Evolutionary conservation across 768 basidiomycete genomes (phyloP).

Genomic region (Lentinula aciculospora): DNA sequence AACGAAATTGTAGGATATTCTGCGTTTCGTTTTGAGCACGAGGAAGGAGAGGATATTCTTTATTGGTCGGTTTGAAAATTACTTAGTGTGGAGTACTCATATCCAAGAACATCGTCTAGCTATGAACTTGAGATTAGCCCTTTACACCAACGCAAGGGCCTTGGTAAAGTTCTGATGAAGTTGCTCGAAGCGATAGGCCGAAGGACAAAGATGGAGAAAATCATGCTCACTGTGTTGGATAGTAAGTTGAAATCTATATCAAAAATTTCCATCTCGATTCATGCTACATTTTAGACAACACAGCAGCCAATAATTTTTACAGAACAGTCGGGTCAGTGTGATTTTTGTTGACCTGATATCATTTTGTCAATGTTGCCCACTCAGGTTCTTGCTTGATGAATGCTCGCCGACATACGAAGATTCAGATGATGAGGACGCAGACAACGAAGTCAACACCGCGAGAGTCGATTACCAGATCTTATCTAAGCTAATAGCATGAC

Average conservation of each 20-base stretch:
- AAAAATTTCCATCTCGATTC: not conserved
- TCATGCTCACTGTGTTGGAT: slow-evolving; percentile 74
- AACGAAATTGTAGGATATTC: slow-evolving; percentile 30
- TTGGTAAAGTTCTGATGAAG: slow-evolving; percentile 52
- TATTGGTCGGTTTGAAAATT: slow-evolving; percentile 55
- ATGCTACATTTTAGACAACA: slow-evolving; percentile 33
- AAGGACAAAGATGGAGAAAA: slow-evolving; percentile 56
- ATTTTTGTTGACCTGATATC: not conserved
- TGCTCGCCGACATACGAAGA: slow-evolving; percentile 40
- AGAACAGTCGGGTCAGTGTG: slow-evolving; percentile 41
- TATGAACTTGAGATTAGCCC: slow-evolving; percentile 71
- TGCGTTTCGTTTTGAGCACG: slow-evolving; percentile 73
- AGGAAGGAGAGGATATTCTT: slow-evolving; percentile 50
- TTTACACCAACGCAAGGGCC: slow-evolving; percentile 40
- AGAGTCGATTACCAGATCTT: slow-evolving; percentile 42
- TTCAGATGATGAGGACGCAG: too few relatives aligned
- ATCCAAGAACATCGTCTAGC: slow-evolving; percentile 28
- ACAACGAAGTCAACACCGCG: slow-evolving; percentile 21
- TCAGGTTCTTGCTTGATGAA: slow-evolving; percentile 50
- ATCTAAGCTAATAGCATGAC: slow-evolving; percentile 21
- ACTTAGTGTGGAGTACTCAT: too few relatives aligned
- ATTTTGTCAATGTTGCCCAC: not conserved
- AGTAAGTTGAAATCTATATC: slow-evolving; percentile 30
- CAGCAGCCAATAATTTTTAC: slow-evolving; percentile 47
- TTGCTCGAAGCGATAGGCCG: slow-evolving; percentile 44